These are phyloP conservation scores for Hericium alpestre DNA, from an alignment of 768 basidiomycete species.

Conservation along the genomic window DNA sequence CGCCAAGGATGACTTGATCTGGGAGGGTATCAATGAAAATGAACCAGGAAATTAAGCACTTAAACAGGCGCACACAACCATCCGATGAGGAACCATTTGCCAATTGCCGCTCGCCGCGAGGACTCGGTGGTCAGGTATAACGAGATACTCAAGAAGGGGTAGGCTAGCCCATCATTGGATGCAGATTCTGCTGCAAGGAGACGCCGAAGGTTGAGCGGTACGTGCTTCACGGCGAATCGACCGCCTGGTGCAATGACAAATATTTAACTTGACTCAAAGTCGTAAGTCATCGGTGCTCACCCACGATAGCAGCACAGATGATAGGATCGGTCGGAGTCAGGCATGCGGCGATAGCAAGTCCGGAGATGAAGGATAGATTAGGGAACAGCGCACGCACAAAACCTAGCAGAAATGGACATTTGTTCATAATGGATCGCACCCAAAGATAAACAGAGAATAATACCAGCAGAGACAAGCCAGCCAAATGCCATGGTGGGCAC, in stretches of 20 bases:
- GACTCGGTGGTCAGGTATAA: slow-evolving; percentile 76
- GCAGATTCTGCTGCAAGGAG: slow-evolving; percentile 86
- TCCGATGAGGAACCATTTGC: slow-evolving; percentile 79
- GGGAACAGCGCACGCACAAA: slow-evolving; percentile 69
- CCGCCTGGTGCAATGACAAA: slow-evolving; percentile 31
- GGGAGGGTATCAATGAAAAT: background rate
- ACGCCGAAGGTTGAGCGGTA: slow-evolving; percentile 66
- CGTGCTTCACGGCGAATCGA: slow-evolving; percentile 57
- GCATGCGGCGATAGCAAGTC: slow-evolving; percentile 80
- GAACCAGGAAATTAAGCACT: background rate
- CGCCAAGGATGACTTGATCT: slow-evolving; percentile 80
- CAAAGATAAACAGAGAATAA: slow-evolving; percentile 8
- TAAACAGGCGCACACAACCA: slow-evolving; percentile 52
- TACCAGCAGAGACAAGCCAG: slow-evolving; percentile 69
- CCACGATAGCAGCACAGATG: slow-evolving; percentile 75
- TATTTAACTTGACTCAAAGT: background rate
- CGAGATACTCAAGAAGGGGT: slow-evolving; percentile 81
- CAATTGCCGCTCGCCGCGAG: slow-evolving; percentile 51
- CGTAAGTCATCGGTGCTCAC: slow-evolving; percentile 19
- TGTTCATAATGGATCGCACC: background rate
- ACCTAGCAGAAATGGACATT: slow-evolving; percentile 23
- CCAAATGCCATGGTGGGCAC: slow-evolving; percentile 80
- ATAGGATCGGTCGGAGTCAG: slow-evolving; percentile 94
- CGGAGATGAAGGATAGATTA: slow-evolving; percentile 55
- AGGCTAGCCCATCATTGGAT: slow-evolving; percentile 91